Conservation (phyloP, 2,329 filamentous ascomycete genomes). For the Aureobasidium namibiae region DNA sequence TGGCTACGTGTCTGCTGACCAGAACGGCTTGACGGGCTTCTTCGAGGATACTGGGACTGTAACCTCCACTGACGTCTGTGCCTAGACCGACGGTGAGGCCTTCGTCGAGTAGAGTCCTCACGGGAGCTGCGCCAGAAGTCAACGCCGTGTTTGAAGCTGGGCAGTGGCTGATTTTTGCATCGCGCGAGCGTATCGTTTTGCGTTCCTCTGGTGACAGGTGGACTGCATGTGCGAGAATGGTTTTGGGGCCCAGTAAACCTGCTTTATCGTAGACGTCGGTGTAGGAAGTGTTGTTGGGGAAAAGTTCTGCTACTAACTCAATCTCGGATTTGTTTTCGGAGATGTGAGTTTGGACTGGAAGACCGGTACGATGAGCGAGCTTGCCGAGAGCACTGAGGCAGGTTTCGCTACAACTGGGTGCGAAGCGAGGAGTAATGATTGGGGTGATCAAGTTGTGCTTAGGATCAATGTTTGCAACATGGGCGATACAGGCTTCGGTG, state of each 20-base stretch:
- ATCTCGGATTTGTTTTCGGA: constrained; percentile 74
- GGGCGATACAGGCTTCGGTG: constrained; percentile 37
- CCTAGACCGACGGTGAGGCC: constrained; percentile 78
- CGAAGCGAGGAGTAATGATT: constrained; percentile 66
- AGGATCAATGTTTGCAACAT: constrained; percentile 62
- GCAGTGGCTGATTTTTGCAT: constrained; percentile 71
- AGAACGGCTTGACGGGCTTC: constrained; percentile 74
- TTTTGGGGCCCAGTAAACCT: constrained; percentile 61
- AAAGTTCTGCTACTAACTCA: constrained; percentile 59
- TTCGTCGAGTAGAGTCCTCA: constrained; percentile 64
- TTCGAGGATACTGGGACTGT: constrained; percentile 71
- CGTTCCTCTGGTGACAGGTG: constrained; percentile 64
- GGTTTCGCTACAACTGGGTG: constrained; percentile 44
- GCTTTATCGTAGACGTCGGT: constrained; percentile 69
- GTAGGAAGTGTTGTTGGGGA: constrained; percentile 59
- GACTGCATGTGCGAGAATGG: constrained; percentile 78
- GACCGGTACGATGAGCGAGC: constrained; percentile 52
- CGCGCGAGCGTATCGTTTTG: constrained; percentile 50
- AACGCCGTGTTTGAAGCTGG: constrained; percentile 79
- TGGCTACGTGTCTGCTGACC: constrained; percentile 64
- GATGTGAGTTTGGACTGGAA: constrained; percentile 82
- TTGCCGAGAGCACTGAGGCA: constrained; percentile 57
- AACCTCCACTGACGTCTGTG: constrained; percentile 86
- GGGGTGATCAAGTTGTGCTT: constrained; percentile 58
- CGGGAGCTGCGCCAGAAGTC: constrained; percentile 67